Percentiles rank a stretch among this genome's conserved stretches.
Evolutionary conservation across 1,284 basidiomycete genomes (phyloP).

Genomic region (Inonotus hispidus): DNA sequence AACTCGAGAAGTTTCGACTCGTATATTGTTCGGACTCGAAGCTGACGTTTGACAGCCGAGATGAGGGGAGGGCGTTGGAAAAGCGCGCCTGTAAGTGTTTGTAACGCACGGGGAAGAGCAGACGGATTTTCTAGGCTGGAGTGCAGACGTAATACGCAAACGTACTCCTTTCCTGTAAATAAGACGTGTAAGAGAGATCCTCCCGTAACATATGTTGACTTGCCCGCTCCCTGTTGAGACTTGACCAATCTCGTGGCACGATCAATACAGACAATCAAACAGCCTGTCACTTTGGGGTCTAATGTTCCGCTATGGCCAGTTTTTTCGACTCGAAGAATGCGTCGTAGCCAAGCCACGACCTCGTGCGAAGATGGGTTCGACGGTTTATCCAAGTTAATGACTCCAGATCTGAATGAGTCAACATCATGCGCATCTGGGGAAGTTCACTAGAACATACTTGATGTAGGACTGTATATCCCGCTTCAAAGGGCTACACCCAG

Average conservation of each 20-base stretch:
- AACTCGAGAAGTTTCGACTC: slow-evolving; percentile 96
- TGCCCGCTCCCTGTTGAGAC: slow-evolving; percentile 93
- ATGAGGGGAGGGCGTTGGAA: slow-evolving; percentile 99
- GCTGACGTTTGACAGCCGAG: slow-evolving; percentile 97
- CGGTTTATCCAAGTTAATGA: slow-evolving; percentile 99
- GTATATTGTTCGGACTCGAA: slow-evolving; percentile 97
- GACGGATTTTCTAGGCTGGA: slow-evolving; percentile 76
- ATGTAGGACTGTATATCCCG: slow-evolving; percentile 89
- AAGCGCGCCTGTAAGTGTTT: slow-evolving; percentile 96
- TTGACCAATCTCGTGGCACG: slow-evolving; percentile 99
- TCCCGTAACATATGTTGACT: slow-evolving; percentile 25
- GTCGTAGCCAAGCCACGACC: slow-evolving; percentile 97
- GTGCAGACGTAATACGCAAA: slow-evolving; percentile 93
- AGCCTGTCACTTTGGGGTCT: slow-evolving; percentile 99
- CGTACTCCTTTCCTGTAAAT: slow-evolving; percentile 90
- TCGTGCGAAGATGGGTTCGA: slow-evolving; percentile 99
- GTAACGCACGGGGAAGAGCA: slow-evolving; percentile 87
- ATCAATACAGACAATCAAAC: slow-evolving; percentile 98
- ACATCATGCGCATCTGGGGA: background rate
- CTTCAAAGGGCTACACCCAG: slow-evolving; percentile 88
- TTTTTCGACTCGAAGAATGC: slow-evolving; percentile 95
- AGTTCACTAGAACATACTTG: slow-evolving; percentile 48
- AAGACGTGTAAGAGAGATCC: slow-evolving; percentile 3
- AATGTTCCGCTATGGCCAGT: slow-evolving; percentile 98
- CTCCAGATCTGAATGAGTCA: slow-evolving; percentile 67